Evolutionary conservation across 2,329 filamentous ascomycete genomes (phyloP), one percentile per base, ranked within the genome.

Genomic region (Graphiopsis chlorocephala): DNA sequence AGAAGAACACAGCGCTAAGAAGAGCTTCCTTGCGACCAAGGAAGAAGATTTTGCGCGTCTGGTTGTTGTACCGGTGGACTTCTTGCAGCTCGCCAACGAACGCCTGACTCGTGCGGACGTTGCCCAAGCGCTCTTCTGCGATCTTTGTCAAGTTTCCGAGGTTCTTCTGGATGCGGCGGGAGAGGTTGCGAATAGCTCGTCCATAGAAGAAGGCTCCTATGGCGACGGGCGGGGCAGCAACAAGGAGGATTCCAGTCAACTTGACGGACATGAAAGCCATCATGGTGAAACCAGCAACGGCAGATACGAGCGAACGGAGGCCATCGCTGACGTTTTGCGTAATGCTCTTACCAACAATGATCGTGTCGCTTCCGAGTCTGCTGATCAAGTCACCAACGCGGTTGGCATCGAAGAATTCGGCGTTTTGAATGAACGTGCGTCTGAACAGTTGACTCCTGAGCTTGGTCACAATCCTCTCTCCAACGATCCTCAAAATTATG

Each of bases 391-490:
- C 95, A 76, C 95, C 95, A 28, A 97, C 93, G 28, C 95, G 87
- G 79, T 99, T 99, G 45, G 95, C 95, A 76, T 99, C 95, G 74
- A 99, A 99, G 81, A 99, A 99, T 74, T 98, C 95, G 65, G 95
- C 95, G 77, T 99, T 95, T 77, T 99, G 95, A n/a, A 95, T 85
- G 72, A 96, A 96, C 0, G 95, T 99, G 68, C 90, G 88, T 69
- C 92, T 88, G 80, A 96, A 99, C 4, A 99, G 86, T 74, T 92
- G 90, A 17, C 93, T 94, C 66, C 95, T 88, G 63, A 99, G 84
- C 70, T 94, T 87, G 12, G 94, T 90, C 62, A 99, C 95, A 65
- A 99, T 95, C 48, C 95, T 86, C 78, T 99, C 95, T 68, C 95
- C 96, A 8, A 99, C 92, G 67, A 98, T 95, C 28, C 95, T 88